Evolutionary conservation across 176 grass and related monocot species (phyloP).

Genomic region (Hsuehochloa calcarea): DNA sequence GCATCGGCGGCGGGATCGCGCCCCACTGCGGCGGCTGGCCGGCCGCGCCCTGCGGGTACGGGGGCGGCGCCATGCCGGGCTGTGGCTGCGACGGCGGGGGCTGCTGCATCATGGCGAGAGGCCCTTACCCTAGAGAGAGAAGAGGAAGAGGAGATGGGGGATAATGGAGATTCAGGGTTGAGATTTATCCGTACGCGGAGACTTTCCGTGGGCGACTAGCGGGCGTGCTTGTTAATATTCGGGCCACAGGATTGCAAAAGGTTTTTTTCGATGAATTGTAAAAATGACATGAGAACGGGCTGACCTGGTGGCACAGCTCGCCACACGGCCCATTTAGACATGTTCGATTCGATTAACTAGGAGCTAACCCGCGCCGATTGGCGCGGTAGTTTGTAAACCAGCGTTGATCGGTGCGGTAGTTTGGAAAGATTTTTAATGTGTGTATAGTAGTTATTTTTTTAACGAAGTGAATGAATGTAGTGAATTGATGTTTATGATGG

Average conservation of each 20-base stretch:
- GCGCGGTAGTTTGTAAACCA: too few relatives aligned
- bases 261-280: too few relatives aligned
- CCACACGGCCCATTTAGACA: too few relatives aligned
- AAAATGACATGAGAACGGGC: too few relatives aligned
- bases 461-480: too few relatives aligned
- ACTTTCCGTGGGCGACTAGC: constrained; percentile 9
- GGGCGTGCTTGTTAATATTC: neutral
- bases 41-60: constrained; percentile 24
- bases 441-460: too few relatives aligned
- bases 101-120: constrained; percentile 58
- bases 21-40: constrained; percentile 78
- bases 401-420: too few relatives aligned
- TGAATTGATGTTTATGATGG: too few relatives aligned
- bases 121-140: constrained; percentile 46
- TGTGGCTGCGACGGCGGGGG: constrained; percentile 49
- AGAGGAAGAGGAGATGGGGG: neutral
- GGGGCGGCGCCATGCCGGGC: constrained; percentile 43
- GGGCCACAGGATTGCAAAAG: neutral
- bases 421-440: too few relatives aligned
- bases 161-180: neutral
- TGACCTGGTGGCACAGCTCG: too few relatives aligned
- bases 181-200: neutral
- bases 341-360: too few relatives aligned
- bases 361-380: too few relatives aligned
- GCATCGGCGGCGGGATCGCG: constrained; percentile 69